Base-by-base conservation (phyloP, 306 rosid genomes). In the Corylus avellana region DNA sequence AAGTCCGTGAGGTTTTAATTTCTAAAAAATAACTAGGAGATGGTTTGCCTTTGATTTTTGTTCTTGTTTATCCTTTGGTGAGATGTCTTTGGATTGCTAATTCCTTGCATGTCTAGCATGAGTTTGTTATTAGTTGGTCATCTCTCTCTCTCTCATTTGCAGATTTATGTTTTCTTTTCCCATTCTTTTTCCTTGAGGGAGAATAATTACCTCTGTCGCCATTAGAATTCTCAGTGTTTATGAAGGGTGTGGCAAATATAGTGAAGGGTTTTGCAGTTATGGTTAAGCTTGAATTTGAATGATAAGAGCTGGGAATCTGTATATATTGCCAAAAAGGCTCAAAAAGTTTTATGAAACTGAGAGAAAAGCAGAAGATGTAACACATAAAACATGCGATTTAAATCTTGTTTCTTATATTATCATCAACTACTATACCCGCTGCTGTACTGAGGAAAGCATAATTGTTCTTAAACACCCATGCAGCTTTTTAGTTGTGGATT, bases 401-500 rank as follows among this genome's bases (percentile, higher is more conserved):
- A 12, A 69, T 70, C 51, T 39, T 37, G 53, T 68, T 37, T 22
- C 35, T 54, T 17, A 44, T 69, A 48, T 8, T 69, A 20, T 58
- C 37, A n/a, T 64, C 25, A 72, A 27, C 71, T 72, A 42, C 46
- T 22, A 14, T 75, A 16, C 16, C 27, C n/a, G 6, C 47, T 81
- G 68, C 51, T 56, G 67, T 75, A 47, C 35, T 48, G 63, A 22
- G 79, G 72, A 25, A 73, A 5, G 50, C 56, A 42, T 73, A 47
- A 73, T 61, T 72, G 63, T 56, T 73, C 27, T 68, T 27, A 42
- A 68, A 27, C 35, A 14, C 14, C 42, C 44, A 73, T 62, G 55
- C 61, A 75, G 35, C 63, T 32, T 55, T 73, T 58, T 77, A 10
- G 48, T 44, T 80, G 29, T 68, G 78, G 58, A 69, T 76, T 63